These are phyloP conservation scores for Sporothrix pallida DNA, from an alignment of 2,329 filamentous ascomycete species.

Conservation along the genomic window DNA sequence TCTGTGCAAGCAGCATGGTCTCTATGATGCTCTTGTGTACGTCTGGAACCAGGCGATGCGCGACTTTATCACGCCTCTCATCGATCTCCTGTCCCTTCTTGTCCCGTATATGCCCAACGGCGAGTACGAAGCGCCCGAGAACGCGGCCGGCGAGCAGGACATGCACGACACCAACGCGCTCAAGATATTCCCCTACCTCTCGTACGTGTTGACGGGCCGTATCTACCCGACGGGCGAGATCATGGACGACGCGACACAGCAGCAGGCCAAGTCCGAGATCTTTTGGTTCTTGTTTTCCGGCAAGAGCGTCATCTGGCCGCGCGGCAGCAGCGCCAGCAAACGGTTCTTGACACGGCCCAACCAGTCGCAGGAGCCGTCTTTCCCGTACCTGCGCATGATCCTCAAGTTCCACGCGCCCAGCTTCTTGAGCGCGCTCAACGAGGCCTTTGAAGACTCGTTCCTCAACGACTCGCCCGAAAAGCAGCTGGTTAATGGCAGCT, in stretches of 20 bases:
- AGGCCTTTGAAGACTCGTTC: conserved; percentile 95
- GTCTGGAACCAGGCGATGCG: conserved; percentile 91
- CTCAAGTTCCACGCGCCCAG: conserved; percentile 88
- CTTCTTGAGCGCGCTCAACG: conserved; percentile 93
- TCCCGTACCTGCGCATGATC: conserved; percentile 83
- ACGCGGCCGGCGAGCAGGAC: conserved; percentile 63
- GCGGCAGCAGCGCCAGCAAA: conserved; percentile 62
- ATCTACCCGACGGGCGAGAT: conserved; percentile 85
- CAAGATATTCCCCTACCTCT: conserved; percentile 94
- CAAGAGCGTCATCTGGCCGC: conserved; percentile 76
- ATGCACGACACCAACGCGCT: conserved; percentile 72
- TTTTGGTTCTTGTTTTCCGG: conserved; percentile 96
- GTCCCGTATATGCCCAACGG: conserved; percentile 62
- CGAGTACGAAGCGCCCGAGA: conserved; percentile 51
- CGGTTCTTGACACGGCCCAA: conserved; percentile 65
- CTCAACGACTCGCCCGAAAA: conserved; percentile 79
- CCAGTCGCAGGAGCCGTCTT: conserved; percentile 69
- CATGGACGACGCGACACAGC: conserved; percentile 74
- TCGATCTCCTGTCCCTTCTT: conserved; percentile 78
- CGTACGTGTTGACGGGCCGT: conserved; percentile 86
- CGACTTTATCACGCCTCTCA: conserved; percentile 89
- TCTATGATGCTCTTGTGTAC: conserved; percentile 95
- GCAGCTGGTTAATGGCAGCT: conserved; percentile 59
- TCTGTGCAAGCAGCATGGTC: conserved; percentile 86
- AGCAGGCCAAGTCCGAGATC: conserved; percentile 80